Conservation (phyloP, 1,139 yeast genomes). For the Candida sp. region DNA sequence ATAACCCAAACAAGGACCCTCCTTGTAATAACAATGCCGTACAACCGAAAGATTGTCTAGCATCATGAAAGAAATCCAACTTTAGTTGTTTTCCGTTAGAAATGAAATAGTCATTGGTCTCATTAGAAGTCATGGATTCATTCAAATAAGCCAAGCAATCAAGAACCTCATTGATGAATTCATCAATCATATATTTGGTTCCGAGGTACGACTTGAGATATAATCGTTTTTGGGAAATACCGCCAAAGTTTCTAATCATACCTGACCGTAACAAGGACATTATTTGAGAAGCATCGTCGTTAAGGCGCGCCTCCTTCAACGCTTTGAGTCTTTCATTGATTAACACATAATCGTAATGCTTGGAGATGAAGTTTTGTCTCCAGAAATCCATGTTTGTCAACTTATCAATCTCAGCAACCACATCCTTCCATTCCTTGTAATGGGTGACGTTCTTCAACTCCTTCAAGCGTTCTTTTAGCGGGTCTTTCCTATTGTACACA, state of each 20-base stretch:
- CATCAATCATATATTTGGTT: slow-evolving; percentile 84
- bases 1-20: slow-evolving; percentile 88
- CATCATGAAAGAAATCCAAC: slow-evolving; percentile 84
- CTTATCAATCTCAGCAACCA: slow-evolving; percentile 59
- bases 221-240: slow-evolving; percentile 75
- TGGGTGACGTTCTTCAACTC: slow-evolving; percentile 40
- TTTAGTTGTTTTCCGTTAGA: slow-evolving; percentile 59
- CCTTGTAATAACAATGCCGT: slow-evolving; percentile 92
- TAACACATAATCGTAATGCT: slow-evolving; percentile 79
- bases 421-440: slow-evolving; percentile 60
- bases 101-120: slow-evolving; percentile 28
- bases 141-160: slow-evolving; percentile 59
- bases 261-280: slow-evolving; percentile 80
- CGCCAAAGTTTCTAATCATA: slow-evolving; percentile 84
- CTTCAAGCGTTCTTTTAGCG: slow-evolving; percentile 36
- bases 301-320: slow-evolving; percentile 58
- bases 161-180: slow-evolving; percentile 74
- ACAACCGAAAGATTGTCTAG: slow-evolving; percentile 85
- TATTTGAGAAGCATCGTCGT: slow-evolving; percentile 55
- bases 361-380: slow-evolving; percentile 84
- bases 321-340: slow-evolving; percentile 71
- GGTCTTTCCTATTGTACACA: slow-evolving; percentile 37
- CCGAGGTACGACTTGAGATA: slow-evolving; percentile 85
- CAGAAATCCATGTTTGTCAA: slow-evolving; percentile 71
- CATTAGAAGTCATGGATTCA: slow-evolving; percentile 31